Evolutionary conservation across 2,329 filamentous ascomycete species (phyloP), one percentile per base, ranked within the genome.

Genomic region (Paecilomyces fulvus): DNA sequence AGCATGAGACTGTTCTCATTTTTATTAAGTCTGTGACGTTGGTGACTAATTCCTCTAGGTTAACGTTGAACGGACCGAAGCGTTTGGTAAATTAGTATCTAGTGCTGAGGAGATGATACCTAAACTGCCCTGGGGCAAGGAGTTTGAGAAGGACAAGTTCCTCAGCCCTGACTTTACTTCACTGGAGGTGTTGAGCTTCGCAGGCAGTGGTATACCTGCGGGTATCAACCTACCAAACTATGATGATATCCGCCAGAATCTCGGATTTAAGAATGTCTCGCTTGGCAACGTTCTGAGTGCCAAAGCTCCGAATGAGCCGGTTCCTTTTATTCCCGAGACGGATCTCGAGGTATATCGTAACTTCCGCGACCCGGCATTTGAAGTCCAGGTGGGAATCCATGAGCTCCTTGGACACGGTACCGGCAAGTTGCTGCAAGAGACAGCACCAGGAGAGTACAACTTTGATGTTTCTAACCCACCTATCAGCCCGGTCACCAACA

Each of bases 101-200:
- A 86, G 86, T 25, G 92, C 94, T 0, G 88, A 91, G 10, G 78
- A 79, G 50, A 86, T 96, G 69, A 96, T 99, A 53, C 90, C 91
- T 6, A 84, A 95, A 60, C 78, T 99, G 12, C 94, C 94, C 0
- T 99, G 94, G 94, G 78, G 80, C 33, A 82, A 83, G 51, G 88
- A 90, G 0, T 99, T 97, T 63, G 94, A 99, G 70, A 97, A 97
- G 74, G 92, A 96, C 77, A 91, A 88, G 67, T 99, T 99, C 73
- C 75, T 95, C 33, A 92, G 90, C 54, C 94, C 94, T 0, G 94
- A 99, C 71, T 99, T 99, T 69, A 97, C 94, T 0, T 94, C 89
- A 9, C 80, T 97, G 1, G 94, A 99, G 71, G 91, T 96, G 2
- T 75, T 96, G 59, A 90, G 88, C 0, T 96, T 96, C 64, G 81